Base-by-base conservation (phyloP, 2,329 filamentous ascomycete genomes). In the Hypoxylon sp. region DNA sequence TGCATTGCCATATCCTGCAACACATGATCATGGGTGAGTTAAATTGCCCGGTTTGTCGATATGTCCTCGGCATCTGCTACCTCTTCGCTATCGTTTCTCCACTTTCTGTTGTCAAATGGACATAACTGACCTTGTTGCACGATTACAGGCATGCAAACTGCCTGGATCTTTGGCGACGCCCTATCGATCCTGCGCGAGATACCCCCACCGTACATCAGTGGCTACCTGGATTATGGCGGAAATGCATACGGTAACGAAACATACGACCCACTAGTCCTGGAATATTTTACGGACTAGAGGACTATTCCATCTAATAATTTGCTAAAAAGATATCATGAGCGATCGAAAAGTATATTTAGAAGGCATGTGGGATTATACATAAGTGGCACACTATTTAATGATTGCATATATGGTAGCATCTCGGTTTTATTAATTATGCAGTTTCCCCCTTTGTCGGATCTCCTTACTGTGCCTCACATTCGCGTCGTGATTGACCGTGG, bases 1-100 rank as follows among this genome's bases (percentile, higher is more conserved):
- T 89, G 67, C 87, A 89, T 73, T 89, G 87, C 67, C 87, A 89
- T 73, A 82, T 85, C 14, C 67, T 85, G 52, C 82, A 84, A 57
- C 87, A 89, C 72, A 86, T 87, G 81, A 76, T 86, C 16, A 88
- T 88, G 85, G 84, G 83, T 70, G 76, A 78, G 81, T 75, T 25
- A 4, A 41, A 7, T 27, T 39, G 7, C 27, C 11, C n/a, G 30
- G n/a, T 12, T 39, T 27, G 11, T 41, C 12, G 11, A 58, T 30
- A 58, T 7, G n/a, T 11, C 14, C 59, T 32, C 27, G 50, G 9
- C 43, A 7, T 37, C 1, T 43, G 12, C 21, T 29, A 16, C 2
- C 21, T 34, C 14, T 27, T 32, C 8, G 4, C 14, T 56, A 70
- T 32, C 73, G 59, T 11, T 67, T 74, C 14, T 71, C 69, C n/a